These are phyloP conservation scores for Protomyces inouyei DNA, from an alignment of 1,139 yeast species.

Conservation along the genomic window DNA sequence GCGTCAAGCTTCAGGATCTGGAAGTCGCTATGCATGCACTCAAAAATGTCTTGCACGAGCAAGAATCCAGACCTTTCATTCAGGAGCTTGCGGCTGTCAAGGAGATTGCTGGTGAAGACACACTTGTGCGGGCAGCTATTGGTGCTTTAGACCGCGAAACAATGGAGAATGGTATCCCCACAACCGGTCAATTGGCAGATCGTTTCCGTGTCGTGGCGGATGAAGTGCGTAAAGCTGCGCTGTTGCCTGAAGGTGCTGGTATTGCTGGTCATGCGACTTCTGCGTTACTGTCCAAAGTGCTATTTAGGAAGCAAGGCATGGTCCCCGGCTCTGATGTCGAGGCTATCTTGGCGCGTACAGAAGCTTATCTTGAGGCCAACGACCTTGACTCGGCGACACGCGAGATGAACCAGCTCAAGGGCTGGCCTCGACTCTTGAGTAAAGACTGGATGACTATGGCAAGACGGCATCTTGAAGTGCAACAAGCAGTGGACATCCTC, in stretches of 20 bases:
- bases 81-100: constrained; percentile 41
- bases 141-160: constrained; percentile 50
- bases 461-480: constrained; percentile 28
- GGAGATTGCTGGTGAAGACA: constrained; percentile 47
- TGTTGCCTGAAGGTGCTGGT: constrained; percentile 93
- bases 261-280: constrained; percentile 87
- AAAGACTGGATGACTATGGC: constrained; percentile 83
- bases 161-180: constrained; percentile 54
- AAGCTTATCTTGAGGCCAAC: constrained; percentile 67
- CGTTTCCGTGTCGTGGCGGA: constrained; percentile 79
- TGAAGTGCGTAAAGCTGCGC: constrained; percentile 80
- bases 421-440: constrained; percentile 88
- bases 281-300: constrained; percentile 63
- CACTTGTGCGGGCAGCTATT: constrained; percentile 46
- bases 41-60: constrained; percentile 46
- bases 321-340: constrained; percentile 83
- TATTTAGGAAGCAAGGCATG: constrained; percentile 59
- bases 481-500: constrained; percentile 28
- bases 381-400: constrained; percentile 84
- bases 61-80: constrained; percentile 41
- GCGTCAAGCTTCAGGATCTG: constrained; percentile 54
- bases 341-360: constrained; percentile 80
- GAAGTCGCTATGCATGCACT: constrained; percentile 56
- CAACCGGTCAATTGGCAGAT: constrained; percentile 50
- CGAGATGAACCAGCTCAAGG: constrained; percentile 82